Evolutionary conservation across 2,329 filamentous ascomycete species (phyloP).

Genomic region (Phialophora verrucosa): DNA sequence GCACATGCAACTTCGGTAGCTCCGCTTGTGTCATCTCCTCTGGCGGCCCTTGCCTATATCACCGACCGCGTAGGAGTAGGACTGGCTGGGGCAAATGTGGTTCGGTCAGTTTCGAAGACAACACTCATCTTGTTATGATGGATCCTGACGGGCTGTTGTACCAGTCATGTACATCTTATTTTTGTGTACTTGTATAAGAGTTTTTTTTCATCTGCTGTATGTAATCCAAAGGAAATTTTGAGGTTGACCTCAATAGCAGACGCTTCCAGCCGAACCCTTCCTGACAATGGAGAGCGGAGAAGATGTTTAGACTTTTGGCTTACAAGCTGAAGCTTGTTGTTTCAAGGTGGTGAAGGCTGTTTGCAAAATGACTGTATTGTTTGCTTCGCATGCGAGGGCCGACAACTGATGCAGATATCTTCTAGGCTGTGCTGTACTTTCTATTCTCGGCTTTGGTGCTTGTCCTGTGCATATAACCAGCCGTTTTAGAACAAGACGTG

Average conservation of each 20-base stretch:
- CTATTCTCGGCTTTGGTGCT: conserved; percentile 13
- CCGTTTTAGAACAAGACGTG: conserved; percentile 7
- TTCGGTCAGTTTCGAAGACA: not conserved
- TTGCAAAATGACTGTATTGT: not conserved
- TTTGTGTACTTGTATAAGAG: not conserved
- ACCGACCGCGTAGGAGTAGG: not conserved
- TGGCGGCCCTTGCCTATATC: not conserved
- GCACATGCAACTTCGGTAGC: conserved; percentile 23
- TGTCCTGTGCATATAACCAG: conserved; percentile 10
- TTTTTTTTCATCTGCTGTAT: not conserved
- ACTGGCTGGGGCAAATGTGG: not conserved
- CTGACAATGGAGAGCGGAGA: not conserved
- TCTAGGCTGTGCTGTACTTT: conserved; percentile 9
- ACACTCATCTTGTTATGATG: not conserved
- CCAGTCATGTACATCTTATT: not conserved
- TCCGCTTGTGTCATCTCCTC: conserved; percentile 9
- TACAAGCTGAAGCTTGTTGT: too few species aligned
- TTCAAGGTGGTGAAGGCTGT: not conserved
- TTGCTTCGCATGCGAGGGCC: not conserved
- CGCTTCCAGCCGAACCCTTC: not conserved
- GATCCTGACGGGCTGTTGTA: not conserved
- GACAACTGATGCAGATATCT: not conserved
- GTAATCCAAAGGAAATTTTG: too few species aligned
- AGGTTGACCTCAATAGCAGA: not conserved
- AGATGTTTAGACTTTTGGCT: not conserved